These are phyloP conservation scores for Hygrophorus pudorinus DNA, from an alignment of 768 basidiomycete genomes.

Conservation along the genomic window DNA sequence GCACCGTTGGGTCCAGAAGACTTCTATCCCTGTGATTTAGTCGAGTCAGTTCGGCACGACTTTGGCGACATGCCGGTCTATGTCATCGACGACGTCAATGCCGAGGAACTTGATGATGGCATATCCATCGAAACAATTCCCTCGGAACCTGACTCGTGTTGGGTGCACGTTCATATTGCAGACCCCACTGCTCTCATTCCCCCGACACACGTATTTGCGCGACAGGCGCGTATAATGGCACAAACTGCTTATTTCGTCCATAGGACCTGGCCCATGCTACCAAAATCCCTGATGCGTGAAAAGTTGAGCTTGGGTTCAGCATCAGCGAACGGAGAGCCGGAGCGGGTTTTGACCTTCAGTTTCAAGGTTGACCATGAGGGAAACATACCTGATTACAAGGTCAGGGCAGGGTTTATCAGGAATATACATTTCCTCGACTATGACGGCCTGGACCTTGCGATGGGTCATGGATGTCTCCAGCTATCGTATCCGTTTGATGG, in stretches of 20 bases:
- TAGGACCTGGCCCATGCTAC: conserved; percentile 64
- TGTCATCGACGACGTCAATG: conserved; percentile 72
- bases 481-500: conserved; percentile 35
- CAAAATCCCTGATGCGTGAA: conserved; percentile 38
- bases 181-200: conserved; percentile 80
- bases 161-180: conserved; percentile 90
- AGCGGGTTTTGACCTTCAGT: conserved; percentile 75
- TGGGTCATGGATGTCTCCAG: conserved; percentile 20
- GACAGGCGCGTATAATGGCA: conserved; percentile 41
- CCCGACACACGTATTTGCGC: conserved; percentile 53
- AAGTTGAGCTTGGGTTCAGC: conserved; percentile 33
- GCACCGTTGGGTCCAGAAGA: conserved; percentile 49
- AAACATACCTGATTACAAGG: conserved; percentile 55
- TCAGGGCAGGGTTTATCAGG: conserved; percentile 64
- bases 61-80: conserved; percentile 76
- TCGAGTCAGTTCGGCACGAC: conserved; percentile 72
- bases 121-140: conserved; percentile 69
- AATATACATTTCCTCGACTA: conserved; percentile 63
- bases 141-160: conserved; percentile 45
- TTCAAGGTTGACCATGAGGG: conserved; percentile 52
- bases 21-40: conserved; percentile 50
- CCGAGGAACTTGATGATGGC: conserved; percentile 91
- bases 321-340: conserved; percentile 23
- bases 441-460: conserved; percentile 45
- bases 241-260: conserved; percentile 58